Base-by-base conservation (phyloP, 2,329 filamentous ascomycete genomes). In the Clonostachys byssicola region DNA sequence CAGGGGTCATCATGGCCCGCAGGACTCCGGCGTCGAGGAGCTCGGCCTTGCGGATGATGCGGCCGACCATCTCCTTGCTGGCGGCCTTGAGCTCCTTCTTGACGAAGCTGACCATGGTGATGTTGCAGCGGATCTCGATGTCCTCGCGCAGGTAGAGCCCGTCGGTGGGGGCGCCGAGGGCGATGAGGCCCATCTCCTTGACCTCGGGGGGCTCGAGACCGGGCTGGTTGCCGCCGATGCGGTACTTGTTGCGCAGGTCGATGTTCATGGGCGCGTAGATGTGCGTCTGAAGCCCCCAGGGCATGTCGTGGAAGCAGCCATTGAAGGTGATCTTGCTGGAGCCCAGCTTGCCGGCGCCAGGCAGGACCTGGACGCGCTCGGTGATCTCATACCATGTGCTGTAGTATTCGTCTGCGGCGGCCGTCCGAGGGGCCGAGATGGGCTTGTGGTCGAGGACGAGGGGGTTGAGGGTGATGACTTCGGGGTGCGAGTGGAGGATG, bases 361-460 rank as follows among this genome's bases (percentile, higher is more conserved):
- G 84, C 6, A 87, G 67, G 55, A 82, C 80, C 60, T 86, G 83
- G 50, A 88, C 83, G 56, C 82, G 77, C 71, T 88, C 77, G 48
- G 70, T 77, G 58, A 88, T 87, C 64, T 88, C 83, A 62, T 88
- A 88, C 85, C 85, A 88, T 33, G 84, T 85, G 52, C 81, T 81
- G 65, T 85, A 88, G 66, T 77, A 88, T 64, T 88, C 85, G 64
- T 88, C 85, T 54, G 81, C 70, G 47, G 81, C 76, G 52, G 84
- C 83, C 65, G 85, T 74, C 66, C 82, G 83, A 30, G 85, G 85
- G 2, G 85, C 82, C 46, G 81, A 72, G 60, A 87, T 85, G 49
- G 81, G 68, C 52, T 80, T 79, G 68, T 84, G 77, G 36, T 71
- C 70, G 49, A 85, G 75, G 30, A 88, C 84, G 44, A 88, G 78